Evolutionary conservation across 805 yeast genomes (phyloP).

Genomic region (Sugiyamaella lignohabitans): DNA sequence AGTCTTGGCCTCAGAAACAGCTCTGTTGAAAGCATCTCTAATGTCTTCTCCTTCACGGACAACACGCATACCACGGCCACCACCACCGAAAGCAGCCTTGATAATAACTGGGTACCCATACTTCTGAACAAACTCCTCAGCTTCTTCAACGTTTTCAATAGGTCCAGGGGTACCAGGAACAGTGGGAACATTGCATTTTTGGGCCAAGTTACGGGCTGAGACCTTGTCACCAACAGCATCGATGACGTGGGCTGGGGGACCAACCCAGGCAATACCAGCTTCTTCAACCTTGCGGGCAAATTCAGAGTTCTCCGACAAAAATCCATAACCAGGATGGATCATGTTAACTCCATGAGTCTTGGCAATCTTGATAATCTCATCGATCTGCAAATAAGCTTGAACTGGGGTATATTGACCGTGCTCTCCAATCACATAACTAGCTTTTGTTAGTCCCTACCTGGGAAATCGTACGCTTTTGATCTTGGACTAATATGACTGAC

Average conservation of each 20-base stretch:
- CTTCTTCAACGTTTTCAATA: constrained; percentile 72
- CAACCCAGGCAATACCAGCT: constrained; percentile 92
- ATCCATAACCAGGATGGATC: constrained; percentile 93
- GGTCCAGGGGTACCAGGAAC: constrained; percentile 99
- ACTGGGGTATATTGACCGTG: constrained; percentile 91
- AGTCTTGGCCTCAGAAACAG: constrained; percentile 87
- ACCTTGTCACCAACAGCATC: constrained; percentile 97
- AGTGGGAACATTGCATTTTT: constrained; percentile 74
- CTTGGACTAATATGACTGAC: no score
- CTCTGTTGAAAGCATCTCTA: constrained; percentile 86
- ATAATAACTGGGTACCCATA: constrained; percentile 95
- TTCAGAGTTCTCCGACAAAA: constrained; percentile 84
- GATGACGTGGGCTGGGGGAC: constrained; percentile 82
- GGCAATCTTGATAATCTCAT: constrained; percentile 87
- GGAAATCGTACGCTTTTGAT: no score
- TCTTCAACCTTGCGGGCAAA: constrained; percentile 88
- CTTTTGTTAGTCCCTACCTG: constrained; percentile 1
- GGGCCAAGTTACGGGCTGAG: constrained; percentile 84
- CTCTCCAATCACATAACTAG: constrained; percentile 70
- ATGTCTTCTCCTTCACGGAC: constrained; percentile 94
- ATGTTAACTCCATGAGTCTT: constrained; percentile 68
- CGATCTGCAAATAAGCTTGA: constrained; percentile 91
- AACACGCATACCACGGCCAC: constrained; percentile 99
- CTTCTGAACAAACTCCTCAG: constrained; percentile 67
- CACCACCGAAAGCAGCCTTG: constrained; percentile 99